Base-by-base conservation (phyloP, 1,284 basidiomycete species). In the Ceraceosorus guamensis region DNA sequence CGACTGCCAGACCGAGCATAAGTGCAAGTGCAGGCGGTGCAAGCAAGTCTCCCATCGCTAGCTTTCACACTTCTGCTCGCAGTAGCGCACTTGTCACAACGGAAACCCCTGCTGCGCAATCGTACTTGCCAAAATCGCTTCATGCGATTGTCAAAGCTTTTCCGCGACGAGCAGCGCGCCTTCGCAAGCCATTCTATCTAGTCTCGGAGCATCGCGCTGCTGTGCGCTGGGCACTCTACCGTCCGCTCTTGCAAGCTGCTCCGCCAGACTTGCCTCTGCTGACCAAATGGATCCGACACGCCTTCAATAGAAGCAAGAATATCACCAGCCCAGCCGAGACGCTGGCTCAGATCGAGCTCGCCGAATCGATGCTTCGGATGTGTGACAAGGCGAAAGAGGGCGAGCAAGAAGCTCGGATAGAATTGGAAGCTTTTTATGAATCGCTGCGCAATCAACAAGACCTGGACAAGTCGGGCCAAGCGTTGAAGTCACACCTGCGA, bases 181-280 rank as follows among this genome's bases (percentile, higher is more conserved):
- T 53, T 2, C 50, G 58, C 6, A 24, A 39, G 16, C 67, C 64
- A 0, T 70, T 65, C 54, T 71, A 60, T n/a, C 59, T 53, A 11
- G 50, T 59, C 30, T 41, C 37, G 0, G 30, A 44, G 4, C 61
- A 71, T 46, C 62, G 62, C 14, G 34, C 31, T 5, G 18, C 52
- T 31, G 53, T 71, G 11, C 57, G 67, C 5, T 62, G 59, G 60
- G 44, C 47, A n/a, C 51, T 70, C 30, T 73, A 66, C 50, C 57
- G 61, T n/a, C 57, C 60, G 8, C 59, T 73, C 1, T 48, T 71
- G 31, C 60, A 54, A n/a, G 51, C 48, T 4, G 59, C 56, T 39
- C 63, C 63, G 2, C 24, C 5, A 10, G 52, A 53, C 5, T 54
- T 59, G n/a, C 52, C 56, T 3, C 33, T 48, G 46, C 30, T 62